Percentiles rank a stretch among this genome's conserved stretches.
Evolutionary conservation across 805 yeast species (phyloP).

Genomic region (Wickerhamiella spandovensis): DNA sequence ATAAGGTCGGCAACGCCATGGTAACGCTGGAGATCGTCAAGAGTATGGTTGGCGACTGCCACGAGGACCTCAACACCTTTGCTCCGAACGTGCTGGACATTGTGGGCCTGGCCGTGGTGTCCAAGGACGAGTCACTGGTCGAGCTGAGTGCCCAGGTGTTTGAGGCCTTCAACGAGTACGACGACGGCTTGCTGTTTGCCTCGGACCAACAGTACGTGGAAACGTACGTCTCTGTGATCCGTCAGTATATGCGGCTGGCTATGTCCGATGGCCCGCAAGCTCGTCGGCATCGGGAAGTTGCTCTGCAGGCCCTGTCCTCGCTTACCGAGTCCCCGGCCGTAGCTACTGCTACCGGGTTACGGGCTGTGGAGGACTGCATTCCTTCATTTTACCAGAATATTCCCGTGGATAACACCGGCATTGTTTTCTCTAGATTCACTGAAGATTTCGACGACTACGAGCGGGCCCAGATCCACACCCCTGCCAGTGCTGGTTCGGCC

Average conservation of each 20-base stretch:
- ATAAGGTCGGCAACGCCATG: conserved; percentile 62
- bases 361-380: not conserved
- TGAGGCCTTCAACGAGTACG: conserved; percentile 31
- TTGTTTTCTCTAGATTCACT: not conserved
- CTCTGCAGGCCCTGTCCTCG: conserved; percentile 33
- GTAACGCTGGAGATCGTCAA: conserved; percentile 64
- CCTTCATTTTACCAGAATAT: not conserved
- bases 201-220: conserved; percentile 50
- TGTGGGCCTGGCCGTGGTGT: conserved; percentile 36
- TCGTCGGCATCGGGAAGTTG: conserved; percentile 27
- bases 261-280: conserved; percentile 27
- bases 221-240: conserved; percentile 29
- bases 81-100: conserved; percentile 56
- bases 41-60: conserved; percentile 60
- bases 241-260: conserved; percentile 9
- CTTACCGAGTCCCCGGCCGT: conserved; percentile 26
- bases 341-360: conserved; percentile 10
- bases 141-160: conserved; percentile 27
- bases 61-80: conserved; percentile 72
- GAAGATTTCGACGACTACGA: not conserved
- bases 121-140: conserved; percentile 45
- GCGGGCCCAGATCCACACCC: not conserved
- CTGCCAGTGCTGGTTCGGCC: not conserved
- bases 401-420: conserved; percentile 1
- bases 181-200: conserved; percentile 49